Evolutionary conservation across 371 early-diverging fungal species (phyloP), one percentile per base, ranked within the genome.

Genomic region (Smittium culicis): DNA sequence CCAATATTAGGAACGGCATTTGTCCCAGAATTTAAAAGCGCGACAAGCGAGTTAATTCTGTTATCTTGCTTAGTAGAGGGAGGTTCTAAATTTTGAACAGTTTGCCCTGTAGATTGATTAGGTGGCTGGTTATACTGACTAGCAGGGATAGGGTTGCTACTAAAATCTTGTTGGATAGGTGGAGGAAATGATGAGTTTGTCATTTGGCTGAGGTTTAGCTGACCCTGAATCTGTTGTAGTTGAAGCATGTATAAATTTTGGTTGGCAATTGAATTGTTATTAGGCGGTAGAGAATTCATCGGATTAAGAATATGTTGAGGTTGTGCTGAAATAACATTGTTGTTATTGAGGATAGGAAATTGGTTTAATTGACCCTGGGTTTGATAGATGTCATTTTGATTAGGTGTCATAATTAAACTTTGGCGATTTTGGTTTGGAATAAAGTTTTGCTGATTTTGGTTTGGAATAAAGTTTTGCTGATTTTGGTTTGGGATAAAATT

Each of bases 221-320:
- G 57, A 5, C 57, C 57, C 27, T 57, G 57, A 57, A 57, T 27
- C 27, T 57, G 57, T 57, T 57, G 57, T 57, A 57, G 27, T 57
- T 57, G 57, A n/a, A 16, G 57, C 5, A 27, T 57, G 27, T 14
- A 27, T 5, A 20, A 3, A 57, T 11, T n/a, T 5, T 57, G 57
- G 5, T 25, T 14, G 25, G 11, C 5, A 3, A 25, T 11, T 57
- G 27, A 25, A 45, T 57, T n/a, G 24, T 57, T 57, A 25, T 57
- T 14, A 57, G 25, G 5, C 27, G 57, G 20, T 45, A 45, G 20
- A 45, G 5, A 20, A 45, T 5, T 20, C 20, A 45, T 11, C 20
- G 45, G 5, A 45, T 45, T 45, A 45, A 20, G 45, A 45, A 11
- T 45, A 20, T 11, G 11, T 11, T 45, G 45, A 11, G 45, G 45